Evolutionary conservation across 2,329 filamentous ascomycete species (phyloP).

Genomic region (Colletotrichum kahawae): DNA sequence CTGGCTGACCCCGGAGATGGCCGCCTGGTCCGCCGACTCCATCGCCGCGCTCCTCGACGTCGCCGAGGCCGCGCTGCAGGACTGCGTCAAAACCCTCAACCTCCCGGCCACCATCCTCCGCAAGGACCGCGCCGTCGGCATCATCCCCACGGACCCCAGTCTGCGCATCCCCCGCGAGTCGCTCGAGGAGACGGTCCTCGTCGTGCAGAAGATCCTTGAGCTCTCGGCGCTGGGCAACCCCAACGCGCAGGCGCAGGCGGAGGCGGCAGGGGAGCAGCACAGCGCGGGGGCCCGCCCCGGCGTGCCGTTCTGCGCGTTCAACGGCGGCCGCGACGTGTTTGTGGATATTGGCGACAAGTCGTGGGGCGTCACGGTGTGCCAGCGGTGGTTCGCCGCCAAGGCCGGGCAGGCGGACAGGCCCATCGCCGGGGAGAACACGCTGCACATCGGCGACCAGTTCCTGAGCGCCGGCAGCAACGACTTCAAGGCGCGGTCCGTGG

Average conservation of each 20-base stretch:
- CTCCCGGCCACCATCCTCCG: conserved; percentile 82
- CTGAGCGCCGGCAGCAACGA: conserved; percentile 94
- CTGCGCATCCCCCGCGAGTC: conserved; percentile 82
- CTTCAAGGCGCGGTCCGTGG: conserved; percentile 91
- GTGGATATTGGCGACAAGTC: conserved; percentile 98
- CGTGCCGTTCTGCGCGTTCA: conserved; percentile 96
- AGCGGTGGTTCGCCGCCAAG: conserved; percentile 77
- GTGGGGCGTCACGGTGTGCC: conserved; percentile 92
- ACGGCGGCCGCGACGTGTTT: conserved; percentile 96
- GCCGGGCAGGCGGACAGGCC: conserved; percentile 49
- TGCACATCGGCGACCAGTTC: conserved; percentile 98
- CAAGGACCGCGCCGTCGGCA: conserved; percentile 86
- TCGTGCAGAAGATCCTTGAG: conserved; percentile 92
- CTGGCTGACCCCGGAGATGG: conserved; percentile 83
- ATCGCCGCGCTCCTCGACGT: conserved; percentile 85
- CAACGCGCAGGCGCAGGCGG: conserved; percentile 28
- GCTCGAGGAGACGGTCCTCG: conserved; percentile 93
- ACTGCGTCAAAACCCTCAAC: conserved; percentile 80
- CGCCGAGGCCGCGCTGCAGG: conserved; percentile 81
- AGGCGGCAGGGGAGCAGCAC: conserved; percentile 1
- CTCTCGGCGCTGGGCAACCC: conserved; percentile 61
- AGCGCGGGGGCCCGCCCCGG: conserved; percentile 22
- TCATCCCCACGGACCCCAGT: conserved; percentile 68
- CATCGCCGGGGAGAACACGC: conserved; percentile 76
- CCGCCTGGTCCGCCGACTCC: conserved; percentile 75